These are phyloP conservation scores for Mortierella hygrophila DNA, from an alignment of 192 early-diverging fungal species.

Conservation along the genomic window DNA sequence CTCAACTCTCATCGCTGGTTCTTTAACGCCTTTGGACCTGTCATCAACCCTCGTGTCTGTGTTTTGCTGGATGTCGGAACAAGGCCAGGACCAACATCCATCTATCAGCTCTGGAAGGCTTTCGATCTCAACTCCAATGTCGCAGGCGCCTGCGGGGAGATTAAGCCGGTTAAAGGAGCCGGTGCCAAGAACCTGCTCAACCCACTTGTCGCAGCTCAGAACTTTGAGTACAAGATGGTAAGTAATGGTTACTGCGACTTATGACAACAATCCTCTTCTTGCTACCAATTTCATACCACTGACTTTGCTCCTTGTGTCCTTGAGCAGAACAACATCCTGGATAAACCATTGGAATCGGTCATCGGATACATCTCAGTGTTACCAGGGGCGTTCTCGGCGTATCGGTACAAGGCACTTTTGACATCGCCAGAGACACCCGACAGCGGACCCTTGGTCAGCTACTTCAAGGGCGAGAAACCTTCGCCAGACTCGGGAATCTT, in stretches of 20 bases:
- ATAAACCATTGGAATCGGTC: constrained; percentile 84
- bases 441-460: constrained; percentile 75
- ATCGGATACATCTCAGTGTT: constrained; percentile 90
- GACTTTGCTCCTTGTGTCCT: background rate
- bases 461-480: constrained; percentile 82
- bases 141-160: constrained; percentile 90
- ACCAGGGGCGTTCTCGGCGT: constrained; percentile 88
- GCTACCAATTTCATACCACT: background rate
- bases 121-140: constrained; percentile 81
- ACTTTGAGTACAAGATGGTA: constrained; percentile 86
- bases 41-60: constrained; percentile 69
- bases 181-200: constrained; percentile 74
- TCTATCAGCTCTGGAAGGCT: constrained; percentile 86
- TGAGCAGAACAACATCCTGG: constrained; percentile 73
- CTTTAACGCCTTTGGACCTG: constrained; percentile 72
- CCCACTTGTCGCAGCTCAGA: constrained; percentile 85
- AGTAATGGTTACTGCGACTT: background rate
- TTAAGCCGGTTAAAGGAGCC: constrained; percentile 68
- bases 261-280: background rate
- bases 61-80: constrained; percentile 87
- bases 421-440: constrained; percentile 62
- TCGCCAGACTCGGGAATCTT: constrained; percentile 72
- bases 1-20: constrained; percentile 85
- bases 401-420: constrained; percentile 79
- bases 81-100: constrained; percentile 74